A percentile compares a stretch with the other conserved stretches of the same genome.
These are phyloP conservation scores for Chaetothyriales sp. DNA, from an alignment of 2,329 filamentous ascomycete species.

Conservation along the genomic window DNA sequence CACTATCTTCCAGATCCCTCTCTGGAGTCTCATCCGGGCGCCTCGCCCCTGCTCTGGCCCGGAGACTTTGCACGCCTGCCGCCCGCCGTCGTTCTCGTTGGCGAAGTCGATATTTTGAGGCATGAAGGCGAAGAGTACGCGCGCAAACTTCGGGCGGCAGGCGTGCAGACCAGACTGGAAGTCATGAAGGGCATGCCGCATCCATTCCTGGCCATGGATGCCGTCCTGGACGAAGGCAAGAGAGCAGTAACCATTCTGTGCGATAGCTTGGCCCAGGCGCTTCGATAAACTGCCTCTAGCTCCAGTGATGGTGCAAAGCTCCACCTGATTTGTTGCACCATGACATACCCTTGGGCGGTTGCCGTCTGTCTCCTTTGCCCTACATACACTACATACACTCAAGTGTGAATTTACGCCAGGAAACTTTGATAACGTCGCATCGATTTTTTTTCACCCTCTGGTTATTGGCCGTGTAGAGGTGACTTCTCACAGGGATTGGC, in stretches of 20 bases:
- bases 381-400: not conserved
- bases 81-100: slow-evolving; percentile 39
- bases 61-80: slow-evolving; percentile 37
- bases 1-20: slow-evolving; percentile 40
- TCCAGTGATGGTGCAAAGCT: no score
- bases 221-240: slow-evolving; percentile 37
- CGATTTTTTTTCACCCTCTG: no score
- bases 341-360: not conserved
- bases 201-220: slow-evolving; percentile 47
- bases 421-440: no score
- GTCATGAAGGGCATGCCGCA: slow-evolving; percentile 44
- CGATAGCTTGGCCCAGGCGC: slow-evolving; percentile 15
- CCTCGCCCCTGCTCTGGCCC: slow-evolving; percentile 40
- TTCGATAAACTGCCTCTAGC: not conserved
- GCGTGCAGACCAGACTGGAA: slow-evolving; percentile 36
- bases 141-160: slow-evolving; percentile 33
- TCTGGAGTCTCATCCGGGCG: slow-evolving; percentile 38
- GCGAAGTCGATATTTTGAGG: slow-evolving; percentile 44
- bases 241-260: slow-evolving; percentile 37
- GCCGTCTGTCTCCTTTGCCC: not conserved
- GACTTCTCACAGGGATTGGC: no score
- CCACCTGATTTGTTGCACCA: not conserved
- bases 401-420: no score
- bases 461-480: no score
- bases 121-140: slow-evolving; percentile 42